phyloP scores from a whole-genome alignment of 441 rosid species.

The Dalechampia spathulata region DNA sequence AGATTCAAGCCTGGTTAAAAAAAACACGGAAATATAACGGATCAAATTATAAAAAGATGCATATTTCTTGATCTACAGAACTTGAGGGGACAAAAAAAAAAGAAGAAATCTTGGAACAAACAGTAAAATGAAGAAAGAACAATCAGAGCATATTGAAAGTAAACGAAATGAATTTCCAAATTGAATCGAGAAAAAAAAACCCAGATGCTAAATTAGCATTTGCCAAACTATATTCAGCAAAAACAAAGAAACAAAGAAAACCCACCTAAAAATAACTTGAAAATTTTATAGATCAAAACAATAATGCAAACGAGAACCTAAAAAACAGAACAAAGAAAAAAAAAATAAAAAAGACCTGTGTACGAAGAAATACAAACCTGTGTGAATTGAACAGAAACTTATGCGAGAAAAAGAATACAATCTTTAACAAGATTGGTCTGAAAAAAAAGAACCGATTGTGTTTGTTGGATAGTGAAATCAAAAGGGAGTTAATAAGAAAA shows the following conservation, averaged over 20 bases:
- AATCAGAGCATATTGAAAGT: conserved; percentile 17
- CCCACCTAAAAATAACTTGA: not conserved
- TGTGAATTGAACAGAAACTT: conserved; percentile 16
- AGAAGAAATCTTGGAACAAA: conserved; percentile 8
- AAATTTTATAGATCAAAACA: conserved; percentile 12
- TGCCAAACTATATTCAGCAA: conserved; percentile 1
- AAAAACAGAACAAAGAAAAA: not conserved
- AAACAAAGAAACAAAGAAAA: too few relatives aligned
- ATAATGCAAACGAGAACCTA: not conserved
- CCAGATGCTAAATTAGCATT: conserved; percentile 13
- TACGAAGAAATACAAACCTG: conserved; percentile 40
- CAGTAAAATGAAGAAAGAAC: conserved; percentile 6
- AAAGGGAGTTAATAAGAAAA: conserved; percentile 1
- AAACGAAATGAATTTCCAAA: conserved; percentile 4
- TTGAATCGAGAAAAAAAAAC: conserved; percentile 10
- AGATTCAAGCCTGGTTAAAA: conserved; percentile 48
- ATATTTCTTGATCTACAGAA: conserved; percentile 30
- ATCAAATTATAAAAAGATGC: conserved; percentile 35
- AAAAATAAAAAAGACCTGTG: conserved; percentile 11
- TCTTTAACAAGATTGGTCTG: too few relatives aligned
- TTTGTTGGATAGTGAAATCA: too few relatives aligned
- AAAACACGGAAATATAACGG: conserved; percentile 30
- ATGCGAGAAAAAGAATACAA: conserved; percentile 10
- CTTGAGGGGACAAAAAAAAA: conserved; percentile 3
- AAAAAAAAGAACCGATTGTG: too few relatives aligned